Conservation (phyloP, 2,329 filamentous ascomycete genomes). For the Trichoderma sp. region DNA sequence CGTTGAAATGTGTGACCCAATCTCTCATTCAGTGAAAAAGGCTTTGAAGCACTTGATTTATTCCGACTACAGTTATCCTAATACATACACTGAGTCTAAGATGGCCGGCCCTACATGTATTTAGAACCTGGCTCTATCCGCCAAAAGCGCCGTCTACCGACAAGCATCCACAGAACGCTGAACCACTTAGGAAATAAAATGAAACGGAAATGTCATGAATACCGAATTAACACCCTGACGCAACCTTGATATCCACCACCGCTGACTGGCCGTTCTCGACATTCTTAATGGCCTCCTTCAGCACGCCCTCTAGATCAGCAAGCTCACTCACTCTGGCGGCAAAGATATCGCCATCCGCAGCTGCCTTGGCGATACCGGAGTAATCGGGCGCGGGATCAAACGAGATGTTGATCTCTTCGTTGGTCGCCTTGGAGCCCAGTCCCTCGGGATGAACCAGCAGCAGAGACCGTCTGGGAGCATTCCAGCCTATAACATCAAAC, state of each 20-base stretch:
- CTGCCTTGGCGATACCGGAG: constrained; percentile 63
- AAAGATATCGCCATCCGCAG: constrained; percentile 58
- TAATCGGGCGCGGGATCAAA: constrained; percentile 63
- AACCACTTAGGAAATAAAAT: neutral
- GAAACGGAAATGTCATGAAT: neutral
- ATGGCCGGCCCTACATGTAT: neutral
- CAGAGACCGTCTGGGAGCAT: constrained; percentile 61
- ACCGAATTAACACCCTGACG: constrained; percentile 46
- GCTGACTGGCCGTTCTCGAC: constrained; percentile 56
- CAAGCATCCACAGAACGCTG: neutral
- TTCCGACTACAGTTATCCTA: neutral
- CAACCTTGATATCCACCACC: constrained; percentile 59
- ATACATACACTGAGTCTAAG: constrained; percentile 7
- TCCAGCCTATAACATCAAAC: constrained; percentile 51
- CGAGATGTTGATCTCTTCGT: constrained; percentile 65
- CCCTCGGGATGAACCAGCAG: constrained; percentile 63
- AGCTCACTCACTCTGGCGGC: constrained; percentile 53
- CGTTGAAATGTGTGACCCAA: no score
- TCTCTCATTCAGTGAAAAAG: neutral
- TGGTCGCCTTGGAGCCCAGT: constrained; percentile 56
- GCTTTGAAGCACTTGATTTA: neutral
- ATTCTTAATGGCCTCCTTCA: constrained; percentile 55
- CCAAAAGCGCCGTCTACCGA: neutral
- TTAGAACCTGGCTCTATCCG: neutral
- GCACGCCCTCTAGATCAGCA: constrained; percentile 50